These are phyloP conservation scores for Tetracentron sinense DNA, from an alignment of 164 flowering plant species.

Conservation along the genomic window DNA sequence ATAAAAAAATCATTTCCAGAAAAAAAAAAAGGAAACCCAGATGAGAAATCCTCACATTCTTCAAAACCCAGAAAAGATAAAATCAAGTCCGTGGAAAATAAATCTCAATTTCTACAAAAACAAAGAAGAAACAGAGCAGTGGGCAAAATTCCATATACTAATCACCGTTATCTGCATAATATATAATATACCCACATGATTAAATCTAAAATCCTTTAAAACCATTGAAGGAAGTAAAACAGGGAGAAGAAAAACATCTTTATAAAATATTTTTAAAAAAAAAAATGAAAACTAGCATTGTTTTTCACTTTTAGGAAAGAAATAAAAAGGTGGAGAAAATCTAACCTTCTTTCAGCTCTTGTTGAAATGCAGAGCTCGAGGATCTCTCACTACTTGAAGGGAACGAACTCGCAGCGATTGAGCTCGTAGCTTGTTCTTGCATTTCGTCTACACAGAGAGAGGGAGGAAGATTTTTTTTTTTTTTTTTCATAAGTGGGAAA, in stretches of 20 bases:
- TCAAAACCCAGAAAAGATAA: conserved; percentile 10
- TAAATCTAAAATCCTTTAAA: conserved; percentile 4
- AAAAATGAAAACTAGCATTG: background rate
- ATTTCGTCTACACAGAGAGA: conserved; percentile 23
- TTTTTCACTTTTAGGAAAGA: background rate
- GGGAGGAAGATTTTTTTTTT: conserved; percentile 9
- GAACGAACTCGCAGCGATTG: conserved; percentile 61
- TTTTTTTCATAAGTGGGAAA: conserved; percentile 15
- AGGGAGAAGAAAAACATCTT: background rate
- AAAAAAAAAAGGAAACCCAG: background rate
- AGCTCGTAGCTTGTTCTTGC: conserved; percentile 79
- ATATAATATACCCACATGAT: conserved; percentile 11
- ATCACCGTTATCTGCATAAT: background rate
- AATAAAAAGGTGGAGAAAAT: background rate
- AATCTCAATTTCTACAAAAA: background rate
- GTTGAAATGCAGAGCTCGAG: conserved; percentile 82
- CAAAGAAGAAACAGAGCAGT: background rate
- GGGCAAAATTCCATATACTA: background rate
- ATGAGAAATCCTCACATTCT: background rate
- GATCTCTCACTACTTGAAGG: conserved; percentile 96
- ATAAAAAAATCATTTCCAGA: background rate
- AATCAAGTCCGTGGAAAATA: background rate
- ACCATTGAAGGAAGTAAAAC: background rate
- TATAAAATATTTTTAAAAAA: background rate
- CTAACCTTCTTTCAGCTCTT: conserved; percentile 81